Base-by-base conservation (phyloP, 164 flowering plant species). In the Saururus chinensis region DNA sequence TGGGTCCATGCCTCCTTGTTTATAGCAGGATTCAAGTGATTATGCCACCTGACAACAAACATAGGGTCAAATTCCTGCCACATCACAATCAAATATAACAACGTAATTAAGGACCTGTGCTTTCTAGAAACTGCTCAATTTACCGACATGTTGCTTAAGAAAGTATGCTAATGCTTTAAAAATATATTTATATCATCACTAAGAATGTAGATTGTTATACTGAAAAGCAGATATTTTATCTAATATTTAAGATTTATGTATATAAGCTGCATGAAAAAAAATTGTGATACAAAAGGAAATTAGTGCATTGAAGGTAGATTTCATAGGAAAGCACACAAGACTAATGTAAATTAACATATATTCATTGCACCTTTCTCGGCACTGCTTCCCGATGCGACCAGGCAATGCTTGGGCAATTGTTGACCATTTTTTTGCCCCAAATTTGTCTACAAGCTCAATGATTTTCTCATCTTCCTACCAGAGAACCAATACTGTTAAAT, bases 1-100 rank as follows among this genome's bases (percentile, higher is more conserved):
- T 88, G 92, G n/a, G 93, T 87, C 99, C 99, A 95, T 60, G 97
- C 95, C 72, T 95, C 92, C 72, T 83, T 88, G 74, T 90, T 93
- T 74, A 93, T 93, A 40, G 73, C 54, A 60, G 99, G 99, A 77
- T 95, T 95, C 26, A 95, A 88, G 78, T 95, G 99, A 79, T 95
- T 95, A 74, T 95, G 97, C 99, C 99, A 95, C 85, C 97, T 90
- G 66, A 68, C 64, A 60, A 45, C 4, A 12, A 8, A 30, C 37
- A 30, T 6, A 30, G 4, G 37, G 37, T 30, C 37, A 30, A 30
- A 30, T 30, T 30, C 4, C 37, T 6, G 6, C 37, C 37, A 30
- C 37, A 30, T 30, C 37, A 30, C 6, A 13, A 52, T 19, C 19
- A 52, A 52, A 52, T 7, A 52, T 52, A n/a, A n/a, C n/a, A n/a